Evolutionary conservation across 805 yeast genomes (phyloP).

Genomic region (Lipomyces lipofer): DNA sequence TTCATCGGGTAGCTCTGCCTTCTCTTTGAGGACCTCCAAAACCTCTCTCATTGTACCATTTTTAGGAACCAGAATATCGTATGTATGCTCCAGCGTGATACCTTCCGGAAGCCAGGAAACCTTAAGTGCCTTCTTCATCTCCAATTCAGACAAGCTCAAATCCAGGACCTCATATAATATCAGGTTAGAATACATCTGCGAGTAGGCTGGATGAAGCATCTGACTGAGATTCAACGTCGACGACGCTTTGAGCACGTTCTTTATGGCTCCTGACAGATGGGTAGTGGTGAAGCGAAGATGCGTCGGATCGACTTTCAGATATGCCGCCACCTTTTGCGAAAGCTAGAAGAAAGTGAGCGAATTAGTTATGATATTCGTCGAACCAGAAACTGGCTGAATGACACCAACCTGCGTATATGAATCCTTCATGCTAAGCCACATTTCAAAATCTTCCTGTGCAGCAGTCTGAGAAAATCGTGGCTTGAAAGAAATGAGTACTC

Average conservation of each 20-base stretch:
- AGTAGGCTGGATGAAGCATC: constrained; percentile 26
- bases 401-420: constrained; percentile 48
- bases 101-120: constrained; percentile 75
- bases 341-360: constrained; percentile 37
- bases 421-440: constrained; percentile 69
- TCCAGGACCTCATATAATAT: constrained; percentile 78
- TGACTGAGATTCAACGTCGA: constrained; percentile 43
- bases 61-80: constrained; percentile 69
- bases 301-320: constrained; percentile 56
- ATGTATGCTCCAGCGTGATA: constrained; percentile 64
- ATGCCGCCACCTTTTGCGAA: constrained; percentile 59
- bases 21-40: constrained; percentile 55
- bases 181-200: constrained; percentile 8
- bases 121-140: constrained; percentile 65
- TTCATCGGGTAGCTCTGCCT: constrained; percentile 52
- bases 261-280: constrained; percentile 52
- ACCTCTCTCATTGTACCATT: constrained; percentile 57
- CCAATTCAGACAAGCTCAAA: constrained; percentile 73
- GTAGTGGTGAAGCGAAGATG: constrained; percentile 67
- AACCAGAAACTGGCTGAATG: neutral
- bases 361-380: no score
- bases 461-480: constrained; percentile 30
- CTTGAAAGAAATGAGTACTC: constrained; percentile 36
- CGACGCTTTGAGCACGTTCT: constrained; percentile 40
- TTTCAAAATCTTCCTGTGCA: constrained; percentile 40